Base-by-base conservation (phyloP, 2,329 filamentous ascomycete species). In the Nakataea oryzae region DNA sequence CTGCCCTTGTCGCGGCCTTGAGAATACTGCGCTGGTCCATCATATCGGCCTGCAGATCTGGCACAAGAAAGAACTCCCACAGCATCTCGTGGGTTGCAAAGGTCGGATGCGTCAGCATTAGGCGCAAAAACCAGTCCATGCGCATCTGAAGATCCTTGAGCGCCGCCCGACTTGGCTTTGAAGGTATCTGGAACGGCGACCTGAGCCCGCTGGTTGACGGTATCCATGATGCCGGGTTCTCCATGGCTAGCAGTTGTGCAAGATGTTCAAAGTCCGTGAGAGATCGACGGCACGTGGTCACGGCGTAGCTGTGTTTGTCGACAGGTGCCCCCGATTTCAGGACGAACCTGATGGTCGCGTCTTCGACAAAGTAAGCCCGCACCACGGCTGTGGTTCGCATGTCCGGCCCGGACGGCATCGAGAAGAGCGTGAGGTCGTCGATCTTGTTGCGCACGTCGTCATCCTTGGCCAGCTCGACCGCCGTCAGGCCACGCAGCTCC, bases 61-160 rank as follows among this genome's bases (percentile, higher is more conserved):
- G 95, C 14, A 99, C 93, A 0, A 99, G 82, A 74, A 99, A 96
- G 76, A 99, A 99, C 69, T 99, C 95, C 96, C 95, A 99, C 2
- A 99, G 82, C 83, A 97, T 91, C 76, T 99, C 95, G 70, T 99
- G 96, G 0, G 91, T 96, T 0, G 91, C 85, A 71, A 99, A 97
- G 0, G 95, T 97, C 3, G 93, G 89, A 70, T 99, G 95, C 11
- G 85, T 81, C 29, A 99, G 81, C 65, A 99, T 82, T 24, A 92
- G 91, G 66, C 90, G 91, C 67, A 99, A 77, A 69, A 97, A 97
- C 67, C 86, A 88, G 74, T 99, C 91, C 26, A 96, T 85, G 21
- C 89, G 86, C 57, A 91, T 78, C 72, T 99, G 96, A 60, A 93
- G 88, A 68, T 97, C 92, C 65, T 92, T 88, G 54, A 99, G 78